Base-by-base conservation (phyloP, 345 rosid genomes). In the Lepidium africanum region DNA sequence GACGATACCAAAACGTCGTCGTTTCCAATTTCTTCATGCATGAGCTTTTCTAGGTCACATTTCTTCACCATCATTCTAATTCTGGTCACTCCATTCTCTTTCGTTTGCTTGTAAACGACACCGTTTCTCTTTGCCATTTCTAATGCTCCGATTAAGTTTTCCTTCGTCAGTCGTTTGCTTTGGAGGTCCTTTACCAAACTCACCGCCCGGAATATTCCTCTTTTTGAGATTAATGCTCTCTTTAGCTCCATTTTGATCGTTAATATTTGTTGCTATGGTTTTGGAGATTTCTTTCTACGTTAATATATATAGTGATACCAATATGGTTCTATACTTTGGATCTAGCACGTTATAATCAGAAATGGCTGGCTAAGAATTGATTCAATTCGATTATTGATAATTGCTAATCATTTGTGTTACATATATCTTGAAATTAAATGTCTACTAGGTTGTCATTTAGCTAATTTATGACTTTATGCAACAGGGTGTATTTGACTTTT, bases 11-110 rank as follows among this genome's bases (percentile, higher is more conserved):
- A 76, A 77, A 78, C 67, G 42, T 83, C 96, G 15, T 80, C 75
- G 90, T 84, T 63, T 71, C 85, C 2, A 88, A 87, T 19, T 46
- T 9, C 10, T 16, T 17, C 51, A 2, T 21, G 2, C 78, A 84
- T 78, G 80, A 85, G 12, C 85, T 91, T 72, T 75, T 88, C 46
- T 76, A 81, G 48, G 85, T 91, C 27, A 92, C 87, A 61, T 81
- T 78, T n/a, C 82, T 78, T 77, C 82, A 82, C 60, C 82, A 85
- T 40, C 83, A 87, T 59, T 79, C 83, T n/a, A 83, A 87, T 63
- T 78, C 87, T 33, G 84, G 82, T 39, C 1, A 65, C 60, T 65
- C 59, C 59, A 27, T 65, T 53, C 32, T 53, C 70, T 4, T 65
- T 14, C 11, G 69, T 63, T 38, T 63, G 45, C 14, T 63, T 46